Evolutionary conservation across 202 grass and related monocot species (phyloP), one percentile per base, ranked within the genome.

Genomic region (Sporobolus alterniflorus): DNA sequence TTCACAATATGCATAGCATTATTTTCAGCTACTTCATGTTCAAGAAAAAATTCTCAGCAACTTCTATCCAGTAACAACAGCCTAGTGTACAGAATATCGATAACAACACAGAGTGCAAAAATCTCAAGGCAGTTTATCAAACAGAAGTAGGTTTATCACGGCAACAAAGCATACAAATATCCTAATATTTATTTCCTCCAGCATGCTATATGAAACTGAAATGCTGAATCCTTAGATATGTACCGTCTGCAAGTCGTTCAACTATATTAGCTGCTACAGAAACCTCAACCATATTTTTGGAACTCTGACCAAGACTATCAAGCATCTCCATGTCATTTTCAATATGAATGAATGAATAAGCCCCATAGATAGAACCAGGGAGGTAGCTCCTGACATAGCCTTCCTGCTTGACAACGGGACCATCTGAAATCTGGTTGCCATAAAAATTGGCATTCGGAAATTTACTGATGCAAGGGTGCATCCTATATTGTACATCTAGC

Each of bases 311-410:
- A 67, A 88, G 67, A 22, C 63, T 64, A 84, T 94, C 96, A 70
- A 74, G 85, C 49, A 70, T 87, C 63, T 98, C 96, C 52, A 80
- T 92, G 78, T 92, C 87, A 55, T 86, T 82, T 17, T 77, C 80
- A 60, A 98, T 95, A 69, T 98, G 83, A 75, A 98, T 94, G 60
- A 98, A 96, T 11, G 90, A 93, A 87, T 98, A 98, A 16, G 89
- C 31, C 64, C 93, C 91, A 71, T 85, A 98, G 64, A 92, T 94
- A 51, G 31, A 26, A 1, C 86, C 91, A 39, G 79, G 46, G 30
- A 98, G 84, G 89, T 89, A 94, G 52, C 39, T 78, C 70, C 68
- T 81, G 40, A 2, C 15, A 71, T 98, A 86, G 29, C 67, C 67
- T 66, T 86, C 32, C 26, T 76, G 54, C 25, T 56, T 86, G 39